A percentile compares a stretch with the other conserved stretches of the same genome.
These are phyloP conservation scores for Lagerstroemia speciosa DNA, from an alignment of 345 rosid genomes.

Conservation along the genomic window DNA sequence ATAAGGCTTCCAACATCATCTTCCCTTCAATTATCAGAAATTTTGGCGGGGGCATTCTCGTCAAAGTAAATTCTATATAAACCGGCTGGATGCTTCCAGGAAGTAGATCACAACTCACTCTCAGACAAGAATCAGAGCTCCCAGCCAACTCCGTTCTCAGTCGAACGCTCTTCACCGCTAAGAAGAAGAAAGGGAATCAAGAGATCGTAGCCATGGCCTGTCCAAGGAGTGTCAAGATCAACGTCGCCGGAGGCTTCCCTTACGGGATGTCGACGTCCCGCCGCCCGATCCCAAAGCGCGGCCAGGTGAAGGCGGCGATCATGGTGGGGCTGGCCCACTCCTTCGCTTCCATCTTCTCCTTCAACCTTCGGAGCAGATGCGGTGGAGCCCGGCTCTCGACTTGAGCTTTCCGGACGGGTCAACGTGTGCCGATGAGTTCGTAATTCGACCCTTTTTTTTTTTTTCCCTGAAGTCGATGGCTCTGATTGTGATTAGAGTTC, in stretches of 20 bases:
- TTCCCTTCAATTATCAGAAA: not conserved
- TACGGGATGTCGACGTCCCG: slow-evolving; percentile 7
- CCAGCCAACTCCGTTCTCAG: not conserved
- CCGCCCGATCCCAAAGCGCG: slow-evolving; percentile 42
- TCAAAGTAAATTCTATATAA: not conserved
- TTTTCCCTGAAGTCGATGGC: not conserved
- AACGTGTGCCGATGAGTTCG: not conserved
- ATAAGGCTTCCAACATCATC: too few relatives aligned
- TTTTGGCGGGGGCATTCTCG: not conserved
- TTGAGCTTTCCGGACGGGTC: not conserved
- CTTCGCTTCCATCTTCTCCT: slow-evolving; percentile 34
- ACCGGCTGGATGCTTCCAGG: not conserved
- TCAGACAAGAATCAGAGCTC: too few relatives aligned
- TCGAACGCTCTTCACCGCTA: not conserved
- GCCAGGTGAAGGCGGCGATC: slow-evolving; percentile 35
- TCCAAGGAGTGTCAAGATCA: slow-evolving; percentile 8
- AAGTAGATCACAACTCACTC: too few relatives aligned
- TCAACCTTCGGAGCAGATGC: not conserved
- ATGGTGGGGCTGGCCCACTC: slow-evolving; percentile 41
- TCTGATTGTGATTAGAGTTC: not conserved
- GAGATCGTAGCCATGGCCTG: not conserved
- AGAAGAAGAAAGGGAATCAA: not conserved
- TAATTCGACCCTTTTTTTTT: not conserved
- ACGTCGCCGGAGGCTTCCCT: not conserved
- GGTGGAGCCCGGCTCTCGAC: not conserved